Percentiles rank a stretch among this genome's conserved stretches.
These are phyloP conservation scores for Kingdonia uniflora DNA, from an alignment of 164 flowering plant species.

Conservation along the genomic window DNA sequence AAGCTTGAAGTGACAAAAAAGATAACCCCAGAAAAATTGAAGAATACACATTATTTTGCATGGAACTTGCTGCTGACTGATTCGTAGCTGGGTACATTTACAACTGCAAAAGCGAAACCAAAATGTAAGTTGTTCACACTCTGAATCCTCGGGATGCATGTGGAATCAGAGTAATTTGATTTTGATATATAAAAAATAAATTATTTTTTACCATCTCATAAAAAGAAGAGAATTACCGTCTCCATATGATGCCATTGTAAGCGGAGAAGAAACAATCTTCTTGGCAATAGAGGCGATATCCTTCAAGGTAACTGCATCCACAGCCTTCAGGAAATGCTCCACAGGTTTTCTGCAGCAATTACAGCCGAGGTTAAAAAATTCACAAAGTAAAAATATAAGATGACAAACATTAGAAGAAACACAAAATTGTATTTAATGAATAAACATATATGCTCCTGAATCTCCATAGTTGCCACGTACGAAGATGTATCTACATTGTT, in stretches of 20 bases:
- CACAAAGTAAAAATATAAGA: no score
- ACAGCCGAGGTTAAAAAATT: no score
- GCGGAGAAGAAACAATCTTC: conserved; percentile 62
- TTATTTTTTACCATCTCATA: no score
- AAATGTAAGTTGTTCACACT: neutral
- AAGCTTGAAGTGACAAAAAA: no score
- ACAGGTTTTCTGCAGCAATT: conserved; percentile 21
- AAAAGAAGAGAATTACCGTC: conserved; percentile 41
- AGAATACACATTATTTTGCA: conserved; percentile 21
- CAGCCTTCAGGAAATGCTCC: conserved; percentile 53
- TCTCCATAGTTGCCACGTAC: no score
- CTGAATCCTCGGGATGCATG: neutral
- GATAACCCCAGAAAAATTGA: no score
- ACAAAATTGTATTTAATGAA: no score
- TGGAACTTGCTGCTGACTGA: conserved; percentile 56
- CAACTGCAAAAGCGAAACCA: conserved; percentile 34
- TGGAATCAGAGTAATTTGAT: neutral
- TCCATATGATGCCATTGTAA: conserved; percentile 89
- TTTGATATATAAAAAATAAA: neutral
- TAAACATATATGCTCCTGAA: no score
- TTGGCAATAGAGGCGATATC: conserved; percentile 45
- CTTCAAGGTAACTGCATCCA: conserved; percentile 48
- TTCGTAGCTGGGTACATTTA: conserved; percentile 63
- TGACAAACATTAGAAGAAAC: no score
- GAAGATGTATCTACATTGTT: no score